Conservation (phyloP, 257 asterid genomes). For the Plectranthus barbatus region DNA sequence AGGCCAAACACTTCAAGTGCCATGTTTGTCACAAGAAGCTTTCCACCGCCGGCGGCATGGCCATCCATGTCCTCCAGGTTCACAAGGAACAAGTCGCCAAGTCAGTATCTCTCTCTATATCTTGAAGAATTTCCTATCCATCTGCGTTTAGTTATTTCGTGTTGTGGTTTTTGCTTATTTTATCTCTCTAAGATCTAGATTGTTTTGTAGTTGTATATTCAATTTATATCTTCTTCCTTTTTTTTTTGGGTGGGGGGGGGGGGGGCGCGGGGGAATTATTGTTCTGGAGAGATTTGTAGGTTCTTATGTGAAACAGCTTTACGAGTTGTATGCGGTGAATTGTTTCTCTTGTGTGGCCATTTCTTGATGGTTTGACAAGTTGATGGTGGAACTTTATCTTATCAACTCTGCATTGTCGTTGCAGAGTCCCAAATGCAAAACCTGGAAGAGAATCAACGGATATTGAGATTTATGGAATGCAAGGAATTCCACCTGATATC, state of each 20-base stretch:
- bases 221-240: background rate
- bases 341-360: background rate
- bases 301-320: background rate
- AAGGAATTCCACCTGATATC: conserved; percentile 86
- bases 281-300: background rate
- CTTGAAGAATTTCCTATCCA: background rate
- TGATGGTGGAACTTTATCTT: background rate
- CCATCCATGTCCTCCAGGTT: conserved; percentile 92
- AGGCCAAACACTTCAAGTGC: conserved; percentile 95
- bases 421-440: conserved; percentile 93
- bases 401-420: background rate
- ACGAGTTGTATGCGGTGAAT: background rate
- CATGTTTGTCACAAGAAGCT: conserved; percentile 96
- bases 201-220: conserved; percentile 8
- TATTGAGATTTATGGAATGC: conserved; percentile 95
- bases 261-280: too few relatives aligned
- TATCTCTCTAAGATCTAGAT: background rate
- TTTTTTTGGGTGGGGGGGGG: too few relatives aligned
- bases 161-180: background rate
- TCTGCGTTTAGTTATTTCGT: background rate
- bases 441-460: conserved; percentile 89
- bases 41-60: conserved; percentile 95
- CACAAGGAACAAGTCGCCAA: conserved; percentile 84
- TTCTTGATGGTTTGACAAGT: background rate
- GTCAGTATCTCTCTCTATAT: conserved; percentile 12